Evolutionary conservation across 176 grass and related monocot genomes (phyloP), one percentile per base, ranked within the genome.

Genomic region (Raddia guianensis): DNA sequence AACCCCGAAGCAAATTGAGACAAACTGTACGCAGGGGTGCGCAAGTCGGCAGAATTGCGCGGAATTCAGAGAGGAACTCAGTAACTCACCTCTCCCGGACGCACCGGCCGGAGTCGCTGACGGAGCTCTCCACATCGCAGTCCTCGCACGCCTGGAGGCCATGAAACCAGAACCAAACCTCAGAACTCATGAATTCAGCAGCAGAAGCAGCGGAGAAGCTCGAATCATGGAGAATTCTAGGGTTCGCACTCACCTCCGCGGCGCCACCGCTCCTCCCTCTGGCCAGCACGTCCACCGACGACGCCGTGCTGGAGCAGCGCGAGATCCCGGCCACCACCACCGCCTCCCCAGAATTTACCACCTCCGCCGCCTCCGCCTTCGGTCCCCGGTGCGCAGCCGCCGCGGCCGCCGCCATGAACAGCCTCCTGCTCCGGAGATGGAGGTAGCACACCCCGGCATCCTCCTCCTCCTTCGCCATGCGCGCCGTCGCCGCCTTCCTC

Each of bases 291-390:
- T 74, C 81, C 54, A 37, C 77, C 19, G 70, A 49, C 49, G 86
- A 90, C 46, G 87, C 77, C 2, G 84, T 66, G 81, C 92, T 95
- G 13, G 93, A 87, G 84, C 84, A 83, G 61, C 73, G 78, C 67
- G 92, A 90, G 74, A 54, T 60, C 19, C 78, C 83, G 34, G 15
- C 70, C 5, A 35, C 62, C 12, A 10, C 42, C 49, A 4, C 53
- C 40, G 9, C 48, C 12, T n/a, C 74, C 15, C 7, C 47, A 9
- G 32, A n/a, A 40, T 10, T 9, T 10, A 45, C 49, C 66, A 14
- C 9, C 72, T 12, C 40, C 59, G 62, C 37, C 54, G 8, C 35
- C 11, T 11, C 16, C 20, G 2, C 42, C 40, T 0, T 34, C 8
- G 20, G 33, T 9, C 50, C 9, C 45, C 21, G 69, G 12, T 44